These are phyloP conservation scores for Botrytis squamosa DNA, from an alignment of 2,329 filamentous ascomycete genomes.

Conservation along the genomic window DNA sequence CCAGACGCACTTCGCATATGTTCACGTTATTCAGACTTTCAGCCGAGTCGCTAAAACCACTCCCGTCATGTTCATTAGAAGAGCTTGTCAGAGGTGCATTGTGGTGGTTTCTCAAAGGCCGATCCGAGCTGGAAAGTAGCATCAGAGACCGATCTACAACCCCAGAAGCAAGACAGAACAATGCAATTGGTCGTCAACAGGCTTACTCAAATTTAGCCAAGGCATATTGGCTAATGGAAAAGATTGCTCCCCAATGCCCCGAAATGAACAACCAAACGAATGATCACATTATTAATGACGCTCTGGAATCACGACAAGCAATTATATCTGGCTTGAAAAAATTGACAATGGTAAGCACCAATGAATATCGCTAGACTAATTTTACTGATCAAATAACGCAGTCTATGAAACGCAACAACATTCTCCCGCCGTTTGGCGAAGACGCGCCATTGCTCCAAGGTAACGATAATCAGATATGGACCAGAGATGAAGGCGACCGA, in stretches of 20 bases:
- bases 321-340: slow-evolving; percentile 68
- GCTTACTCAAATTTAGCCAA: slow-evolving; percentile 85
- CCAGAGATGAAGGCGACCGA: slow-evolving; percentile 56
- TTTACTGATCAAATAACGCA: neutral
- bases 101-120: slow-evolving; percentile 90
- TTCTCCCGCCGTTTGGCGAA: slow-evolving; percentile 65
- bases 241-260: slow-evolving; percentile 43
- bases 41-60: slow-evolving; percentile 68
- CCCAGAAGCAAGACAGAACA: slow-evolving; percentile 53
- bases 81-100: slow-evolving; percentile 71
- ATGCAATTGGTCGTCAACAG: slow-evolving; percentile 63
- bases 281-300: slow-evolving; percentile 37
- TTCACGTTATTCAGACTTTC: slow-evolving; percentile 75
- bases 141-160: slow-evolving; percentile 63
- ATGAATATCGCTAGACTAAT: neutral
- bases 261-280: slow-evolving; percentile 31
- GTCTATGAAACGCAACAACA: slow-evolving; percentile 81
- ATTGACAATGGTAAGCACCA: slow-evolving; percentile 53
- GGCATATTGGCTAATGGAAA: slow-evolving; percentile 72
- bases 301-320: slow-evolving; percentile 51
- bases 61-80: slow-evolving; percentile 60
- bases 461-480: slow-evolving; percentile 79
- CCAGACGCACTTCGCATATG: slow-evolving; percentile 68
- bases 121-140: slow-evolving; percentile 69
- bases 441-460: slow-evolving; percentile 70